Percentiles rank a stretch among this genome's conserved stretches.
Evolutionary conservation across 371 early-diverging fungal genomes (phyloP).

Genomic region (Nosema muscidifuracis): DNA sequence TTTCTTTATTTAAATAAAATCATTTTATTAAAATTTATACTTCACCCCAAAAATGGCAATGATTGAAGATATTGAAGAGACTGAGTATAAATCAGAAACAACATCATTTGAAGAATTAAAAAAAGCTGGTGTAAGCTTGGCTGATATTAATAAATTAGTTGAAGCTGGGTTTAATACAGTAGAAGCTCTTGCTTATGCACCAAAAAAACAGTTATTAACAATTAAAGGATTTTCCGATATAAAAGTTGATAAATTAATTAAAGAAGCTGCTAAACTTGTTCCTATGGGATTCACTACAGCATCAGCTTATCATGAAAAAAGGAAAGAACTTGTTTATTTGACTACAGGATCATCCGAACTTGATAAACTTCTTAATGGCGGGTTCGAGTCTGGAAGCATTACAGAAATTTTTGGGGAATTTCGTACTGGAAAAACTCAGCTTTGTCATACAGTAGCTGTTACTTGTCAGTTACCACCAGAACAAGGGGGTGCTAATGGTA

Average conservation of each 20-base stretch:
- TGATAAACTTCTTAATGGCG: slow-evolving; percentile 85
- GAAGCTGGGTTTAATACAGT: slow-evolving; percentile 88
- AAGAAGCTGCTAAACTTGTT: slow-evolving; percentile 82
- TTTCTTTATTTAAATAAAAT: too few species aligned
- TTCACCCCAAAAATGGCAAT: slow-evolving; percentile 55
- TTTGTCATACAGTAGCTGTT: slow-evolving; percentile 93
- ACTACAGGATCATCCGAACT: slow-evolving; percentile 88
- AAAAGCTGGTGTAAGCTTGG: slow-evolving; percentile 72
- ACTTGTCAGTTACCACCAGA: slow-evolving; percentile 81
- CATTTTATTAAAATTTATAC: too few species aligned
- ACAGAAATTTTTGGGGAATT: slow-evolving; percentile 99
- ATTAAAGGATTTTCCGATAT: slow-evolving; percentile 95
- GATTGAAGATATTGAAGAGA: slow-evolving; percentile 63
- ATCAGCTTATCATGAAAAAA: slow-evolving; percentile 77
- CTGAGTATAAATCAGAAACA: slow-evolving; percentile 36
- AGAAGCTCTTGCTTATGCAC: slow-evolving; percentile 87
- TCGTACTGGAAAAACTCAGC: slow-evolving; percentile 94
- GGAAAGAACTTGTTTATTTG: slow-evolving; percentile 75
- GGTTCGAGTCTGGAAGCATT: slow-evolving; percentile 93
- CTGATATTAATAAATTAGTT: slow-evolving; percentile 75
- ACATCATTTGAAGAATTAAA: slow-evolving; percentile 63
- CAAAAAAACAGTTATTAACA: slow-evolving; percentile 75
- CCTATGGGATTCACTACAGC: slow-evolving; percentile 95
- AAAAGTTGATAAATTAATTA: slow-evolving; percentile 90
- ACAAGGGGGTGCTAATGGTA: slow-evolving; percentile 86